These are phyloP conservation scores for Candida easanensis DNA, from an alignment of 805 yeast genomes.

Conservation along the genomic window DNA sequence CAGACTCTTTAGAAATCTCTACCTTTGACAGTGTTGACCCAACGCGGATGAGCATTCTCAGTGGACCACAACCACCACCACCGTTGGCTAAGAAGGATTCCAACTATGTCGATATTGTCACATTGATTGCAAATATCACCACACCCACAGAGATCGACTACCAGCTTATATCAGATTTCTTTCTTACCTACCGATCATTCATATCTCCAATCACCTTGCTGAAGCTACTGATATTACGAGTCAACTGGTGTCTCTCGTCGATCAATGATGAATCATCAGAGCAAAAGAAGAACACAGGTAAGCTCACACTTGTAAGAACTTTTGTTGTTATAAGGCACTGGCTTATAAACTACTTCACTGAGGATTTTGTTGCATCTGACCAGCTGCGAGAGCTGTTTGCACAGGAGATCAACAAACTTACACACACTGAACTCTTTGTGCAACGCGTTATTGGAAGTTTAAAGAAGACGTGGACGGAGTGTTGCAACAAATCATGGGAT, in stretches of 20 bases:
- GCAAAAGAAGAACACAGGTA: conserved; percentile 47
- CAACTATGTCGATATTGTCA: conserved; percentile 17
- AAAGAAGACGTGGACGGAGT: conserved; percentile 47
- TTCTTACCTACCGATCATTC: conserved; percentile 77
- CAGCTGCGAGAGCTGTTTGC: conserved; percentile 46
- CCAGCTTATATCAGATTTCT: conserved; percentile 77
- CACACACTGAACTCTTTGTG: conserved; percentile 26
- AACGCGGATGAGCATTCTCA: conserved; percentile 8
- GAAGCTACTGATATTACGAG: conserved; percentile 57
- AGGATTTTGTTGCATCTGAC: conserved; percentile 65
- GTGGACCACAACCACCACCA: background rate
- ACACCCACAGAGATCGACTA: conserved; percentile 53
- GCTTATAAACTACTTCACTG: conserved; percentile 81
- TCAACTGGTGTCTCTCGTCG: conserved; percentile 65
- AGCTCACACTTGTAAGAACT: conserved; percentile 69
- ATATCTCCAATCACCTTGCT: conserved; percentile 56
- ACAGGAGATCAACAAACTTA: conserved; percentile 30
- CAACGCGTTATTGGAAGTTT: conserved; percentile 41
- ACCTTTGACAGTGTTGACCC: conserved; percentile 15
- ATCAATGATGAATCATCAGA: conserved; percentile 26
- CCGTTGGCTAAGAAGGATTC: conserved; percentile 5
- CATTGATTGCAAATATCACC: conserved; percentile 22
- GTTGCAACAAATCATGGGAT: conserved; percentile 30
- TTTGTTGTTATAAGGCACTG: conserved; percentile 89
- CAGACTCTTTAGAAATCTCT: conserved; percentile 7